Conservation (phyloP, 768 basidiomycete genomes). For the Tulasnella sp. region DNA sequence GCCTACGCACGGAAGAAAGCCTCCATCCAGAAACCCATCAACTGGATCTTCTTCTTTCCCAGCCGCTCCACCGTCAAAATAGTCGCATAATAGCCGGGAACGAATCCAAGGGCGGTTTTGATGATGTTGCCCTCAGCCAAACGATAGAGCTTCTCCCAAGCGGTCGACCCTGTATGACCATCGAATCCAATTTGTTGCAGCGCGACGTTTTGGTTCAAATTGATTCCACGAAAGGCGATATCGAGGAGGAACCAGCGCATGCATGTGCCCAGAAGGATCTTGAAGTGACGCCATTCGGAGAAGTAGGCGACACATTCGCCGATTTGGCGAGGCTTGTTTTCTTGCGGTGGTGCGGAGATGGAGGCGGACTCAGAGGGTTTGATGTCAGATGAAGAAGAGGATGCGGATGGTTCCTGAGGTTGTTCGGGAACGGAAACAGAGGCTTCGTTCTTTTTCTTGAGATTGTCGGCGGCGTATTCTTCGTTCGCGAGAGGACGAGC, state of each 20-base stretch:
- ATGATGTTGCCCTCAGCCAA: conserved; percentile 61
- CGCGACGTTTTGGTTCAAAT: conserved; percentile 53
- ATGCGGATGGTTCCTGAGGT: not conserved
- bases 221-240: conserved; percentile 74
- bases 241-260: conserved; percentile 66
- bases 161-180: conserved; percentile 42
- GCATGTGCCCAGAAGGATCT: conserved; percentile 58
- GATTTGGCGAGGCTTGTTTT: not conserved
- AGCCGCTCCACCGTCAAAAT: conserved; percentile 63
- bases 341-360: not conserved
- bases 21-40: conserved; percentile 64
- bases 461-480: not conserved
- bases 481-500: conserved; percentile 28
- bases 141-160: conserved; percentile 61
- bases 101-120: conserved; percentile 66
- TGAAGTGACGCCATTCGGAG: conserved; percentile 61
- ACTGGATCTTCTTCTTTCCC: conserved; percentile 67
- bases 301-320: conserved; percentile 60
- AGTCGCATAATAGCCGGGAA: conserved; percentile 69
- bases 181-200: conserved; percentile 63
- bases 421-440: not conserved
- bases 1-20: conserved; percentile 51
- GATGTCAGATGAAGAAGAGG: not conserved
- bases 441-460: not conserved
- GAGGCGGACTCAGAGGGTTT: not conserved